A percentile compares a stretch with the other conserved stretches of the same genome.
These are phyloP conservation scores for Xylaria grammica DNA, from an alignment of 495 filamentous ascomycete species.

Conservation along the genomic window DNA sequence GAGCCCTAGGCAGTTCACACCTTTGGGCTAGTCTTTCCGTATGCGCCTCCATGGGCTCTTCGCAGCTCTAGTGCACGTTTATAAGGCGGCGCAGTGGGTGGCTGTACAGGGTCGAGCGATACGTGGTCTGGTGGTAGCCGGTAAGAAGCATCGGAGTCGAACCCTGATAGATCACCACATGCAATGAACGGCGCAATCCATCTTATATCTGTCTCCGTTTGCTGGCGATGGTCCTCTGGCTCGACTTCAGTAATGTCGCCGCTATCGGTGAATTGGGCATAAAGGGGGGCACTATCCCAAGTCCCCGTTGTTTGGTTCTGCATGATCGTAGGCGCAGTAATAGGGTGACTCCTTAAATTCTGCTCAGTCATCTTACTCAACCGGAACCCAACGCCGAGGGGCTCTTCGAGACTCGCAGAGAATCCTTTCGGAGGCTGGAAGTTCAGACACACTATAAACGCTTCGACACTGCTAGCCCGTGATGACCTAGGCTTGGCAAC, in stretches of 20 bases:
- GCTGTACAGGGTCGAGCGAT: slow-evolving; percentile 91
- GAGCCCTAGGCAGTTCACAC: slow-evolving; percentile 19
- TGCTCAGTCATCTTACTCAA: slow-evolving; percentile 51
- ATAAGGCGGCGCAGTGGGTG: slow-evolving; percentile 94
- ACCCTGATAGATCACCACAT: slow-evolving; percentile 92
- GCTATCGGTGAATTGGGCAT: slow-evolving; percentile 35
- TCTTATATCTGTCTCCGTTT: slow-evolving; percentile 55
- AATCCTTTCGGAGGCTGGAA: slow-evolving; percentile 71
- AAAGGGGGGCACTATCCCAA: slow-evolving; percentile 40
- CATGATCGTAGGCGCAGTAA: slow-evolving; percentile 44
- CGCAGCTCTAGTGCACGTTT: slow-evolving; percentile 87
- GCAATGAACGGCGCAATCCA: slow-evolving; percentile 96
- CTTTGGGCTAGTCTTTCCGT: slow-evolving; percentile 69
- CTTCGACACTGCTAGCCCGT: slow-evolving; percentile 91
- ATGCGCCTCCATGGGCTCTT: slow-evolving; percentile 74
- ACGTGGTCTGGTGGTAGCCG: slow-evolving; percentile 74
- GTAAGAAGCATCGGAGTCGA: slow-evolving; percentile 94
- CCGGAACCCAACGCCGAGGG: slow-evolving; percentile 62
- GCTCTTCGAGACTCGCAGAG: slow-evolving; percentile 69
- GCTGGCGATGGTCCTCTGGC: slow-evolving; percentile 48
- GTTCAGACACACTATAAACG: slow-evolving; percentile 92
- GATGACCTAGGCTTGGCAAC: slow-evolving; percentile 93
- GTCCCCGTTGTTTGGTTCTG: slow-evolving; percentile 48
- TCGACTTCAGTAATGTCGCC: slow-evolving; percentile 70
- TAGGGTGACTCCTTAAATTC: slow-evolving; percentile 39